Percentiles rank a stretch among this genome's conserved stretches.
Evolutionary conservation across 495 filamentous ascomycete genomes (phyloP).

Genomic region (Tuber indicum): DNA sequence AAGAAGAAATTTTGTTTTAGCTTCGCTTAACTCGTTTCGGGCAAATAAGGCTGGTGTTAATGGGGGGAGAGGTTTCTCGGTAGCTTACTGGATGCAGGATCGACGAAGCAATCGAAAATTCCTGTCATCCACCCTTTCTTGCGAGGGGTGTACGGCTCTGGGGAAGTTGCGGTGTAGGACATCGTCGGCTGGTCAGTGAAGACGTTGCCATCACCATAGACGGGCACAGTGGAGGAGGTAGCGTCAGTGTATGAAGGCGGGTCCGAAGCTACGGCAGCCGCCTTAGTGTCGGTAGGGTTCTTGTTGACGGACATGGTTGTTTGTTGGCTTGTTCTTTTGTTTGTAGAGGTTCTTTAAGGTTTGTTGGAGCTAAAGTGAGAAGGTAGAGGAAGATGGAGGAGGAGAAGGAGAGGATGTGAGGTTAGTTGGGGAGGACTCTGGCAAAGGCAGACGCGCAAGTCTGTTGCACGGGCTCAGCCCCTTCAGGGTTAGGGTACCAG

Average conservation of each 20-base stretch:
- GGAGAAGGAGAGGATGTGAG: neutral
- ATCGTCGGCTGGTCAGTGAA: conserved; percentile 40
- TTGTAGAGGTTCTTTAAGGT: neutral
- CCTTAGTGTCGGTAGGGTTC: conserved; percentile 26
- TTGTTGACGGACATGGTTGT: conserved; percentile 13
- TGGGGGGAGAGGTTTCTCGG: neutral
- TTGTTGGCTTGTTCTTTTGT: neutral
- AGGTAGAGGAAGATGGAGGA: neutral
- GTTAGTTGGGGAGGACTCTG: neutral
- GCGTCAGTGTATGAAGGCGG: conserved; percentile 38
- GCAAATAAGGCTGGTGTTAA: neutral
- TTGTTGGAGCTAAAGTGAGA: neutral
- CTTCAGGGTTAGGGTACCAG: neutral
- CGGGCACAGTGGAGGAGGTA: conserved; percentile 27
- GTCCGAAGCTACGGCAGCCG: conserved; percentile 23
- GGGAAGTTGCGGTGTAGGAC: conserved; percentile 26
- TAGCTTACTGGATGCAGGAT: conserved; percentile 30
- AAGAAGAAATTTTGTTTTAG: conserved; percentile 7
- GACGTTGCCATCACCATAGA: conserved; percentile 40
- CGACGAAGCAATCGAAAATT: conserved; percentile 37
- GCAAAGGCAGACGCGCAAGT: neutral
- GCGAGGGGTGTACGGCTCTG: conserved; percentile 33
- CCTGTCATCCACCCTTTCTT: conserved; percentile 36
- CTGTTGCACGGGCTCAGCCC: neutral
- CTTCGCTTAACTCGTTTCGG: neutral